Evolutionary conservation across 2,329 filamentous ascomycete species (phyloP).

Genomic region (Clonostachys rosea): DNA sequence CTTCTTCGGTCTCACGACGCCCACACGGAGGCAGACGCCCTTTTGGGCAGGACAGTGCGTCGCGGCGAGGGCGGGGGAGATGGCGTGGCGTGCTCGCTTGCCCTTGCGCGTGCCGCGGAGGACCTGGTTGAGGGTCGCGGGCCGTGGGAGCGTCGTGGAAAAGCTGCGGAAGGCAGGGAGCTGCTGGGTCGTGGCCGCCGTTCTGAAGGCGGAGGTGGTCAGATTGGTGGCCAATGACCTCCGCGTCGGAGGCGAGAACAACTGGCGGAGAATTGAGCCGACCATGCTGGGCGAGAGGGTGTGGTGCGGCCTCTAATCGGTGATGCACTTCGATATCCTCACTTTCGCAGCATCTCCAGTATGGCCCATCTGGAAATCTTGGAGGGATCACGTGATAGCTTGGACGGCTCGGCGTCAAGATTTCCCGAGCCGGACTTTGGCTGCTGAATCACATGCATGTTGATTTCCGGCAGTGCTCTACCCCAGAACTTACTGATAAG

Average conservation of each 20-base stretch:
- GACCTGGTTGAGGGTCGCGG: slow-evolving; percentile 70
- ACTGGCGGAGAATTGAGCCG: slow-evolving; percentile 24
- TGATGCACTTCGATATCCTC: neutral
- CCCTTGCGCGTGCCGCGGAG: slow-evolving; percentile 71
- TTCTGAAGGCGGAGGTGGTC: slow-evolving; percentile 7
- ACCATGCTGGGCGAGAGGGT: slow-evolving; percentile 18
- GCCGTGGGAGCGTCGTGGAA: slow-evolving; percentile 49
- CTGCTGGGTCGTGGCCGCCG: slow-evolving; percentile 12
- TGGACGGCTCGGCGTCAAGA: neutral
- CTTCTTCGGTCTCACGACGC: slow-evolving; percentile 94
- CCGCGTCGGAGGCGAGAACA: slow-evolving; percentile 23
- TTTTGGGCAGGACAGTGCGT: slow-evolving; percentile 77
- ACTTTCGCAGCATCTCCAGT: neutral
- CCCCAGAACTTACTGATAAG: neutral
- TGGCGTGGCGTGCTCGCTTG: slow-evolving; percentile 78
- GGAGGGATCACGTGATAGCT: neutral
- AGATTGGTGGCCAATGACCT: slow-evolving; percentile 10
- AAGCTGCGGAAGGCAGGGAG: slow-evolving; percentile 38
- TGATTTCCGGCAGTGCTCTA: neutral
- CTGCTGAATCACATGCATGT: no score
- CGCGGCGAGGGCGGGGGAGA: slow-evolving; percentile 76
- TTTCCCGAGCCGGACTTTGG: neutral
- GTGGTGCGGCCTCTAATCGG: neutral
- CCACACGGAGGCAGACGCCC: slow-evolving; percentile 93
- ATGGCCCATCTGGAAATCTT: neutral